A percentile compares a stretch with the other conserved stretches of the same genome.
Conservation (phyloP, 2,329 filamentous ascomycete species). For the Aspergillus aculeatus region DNA sequence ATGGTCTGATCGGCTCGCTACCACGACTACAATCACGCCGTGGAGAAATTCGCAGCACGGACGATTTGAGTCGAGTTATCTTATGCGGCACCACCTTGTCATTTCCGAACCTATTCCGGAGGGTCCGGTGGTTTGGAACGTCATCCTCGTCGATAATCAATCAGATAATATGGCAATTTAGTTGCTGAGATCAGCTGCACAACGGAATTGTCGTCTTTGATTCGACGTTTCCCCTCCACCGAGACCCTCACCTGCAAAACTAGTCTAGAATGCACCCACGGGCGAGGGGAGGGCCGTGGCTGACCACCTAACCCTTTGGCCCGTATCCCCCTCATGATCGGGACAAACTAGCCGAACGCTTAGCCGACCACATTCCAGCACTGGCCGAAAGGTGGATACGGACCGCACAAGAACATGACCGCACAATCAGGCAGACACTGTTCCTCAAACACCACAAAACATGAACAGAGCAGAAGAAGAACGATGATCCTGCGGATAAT, state of each 20-base stretch:
- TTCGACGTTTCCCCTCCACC: background rate
- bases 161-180: background rate
- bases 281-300: background rate
- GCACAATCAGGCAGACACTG: background rate
- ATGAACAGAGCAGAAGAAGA: too few species aligned
- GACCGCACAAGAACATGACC: background rate
- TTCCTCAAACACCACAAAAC: too few species aligned
- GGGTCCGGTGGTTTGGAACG: too few species aligned
- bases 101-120: background rate
- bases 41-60: background rate
- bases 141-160: background rate
- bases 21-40: background rate
- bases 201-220: background rate
- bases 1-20: too few species aligned
- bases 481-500: too few species aligned
- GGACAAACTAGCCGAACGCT: background rate
- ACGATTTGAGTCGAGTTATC: background rate
- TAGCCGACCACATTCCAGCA: background rate
- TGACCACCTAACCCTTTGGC: background rate
- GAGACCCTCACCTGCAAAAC: background rate
- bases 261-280: constrained; percentile 1
- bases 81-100: background rate
- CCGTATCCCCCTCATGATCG: background rate
- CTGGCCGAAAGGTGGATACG: background rate
- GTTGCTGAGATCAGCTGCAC: background rate